Evolutionary conservation across 1,139 yeast species (phyloP).

Genomic region (Groenewaldozyma sp.): DNA sequence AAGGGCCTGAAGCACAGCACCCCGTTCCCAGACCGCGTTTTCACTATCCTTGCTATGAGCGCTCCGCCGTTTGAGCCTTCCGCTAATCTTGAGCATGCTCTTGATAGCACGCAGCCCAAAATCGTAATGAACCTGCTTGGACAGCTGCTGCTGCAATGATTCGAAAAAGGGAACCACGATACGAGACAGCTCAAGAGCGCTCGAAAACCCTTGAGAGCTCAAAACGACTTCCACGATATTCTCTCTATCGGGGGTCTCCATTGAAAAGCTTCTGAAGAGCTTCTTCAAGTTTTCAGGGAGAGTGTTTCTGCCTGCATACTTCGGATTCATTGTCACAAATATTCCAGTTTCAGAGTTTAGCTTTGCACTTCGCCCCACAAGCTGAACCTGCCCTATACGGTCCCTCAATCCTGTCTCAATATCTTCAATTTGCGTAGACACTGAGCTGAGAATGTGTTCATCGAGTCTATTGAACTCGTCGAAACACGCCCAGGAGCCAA

Average conservation of each 20-base stretch:
- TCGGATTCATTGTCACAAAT: slow-evolving; percentile 89
- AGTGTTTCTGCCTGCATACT: slow-evolving; percentile 70
- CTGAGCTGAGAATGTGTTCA: slow-evolving; percentile 66
- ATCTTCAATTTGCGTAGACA: slow-evolving; percentile 69
- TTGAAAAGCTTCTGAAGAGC: slow-evolving; percentile 65
- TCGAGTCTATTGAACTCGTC: slow-evolving; percentile 89
- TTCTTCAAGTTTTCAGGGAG: slow-evolving; percentile 83
- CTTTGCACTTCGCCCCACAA: slow-evolving; percentile 39
- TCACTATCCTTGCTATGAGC: slow-evolving; percentile 2
- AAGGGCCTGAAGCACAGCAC: slow-evolving; percentile 45
- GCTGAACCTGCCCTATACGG: slow-evolving; percentile 29
- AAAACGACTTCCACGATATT: slow-evolving; percentile 65
- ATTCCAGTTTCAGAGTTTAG: slow-evolving; percentile 50
- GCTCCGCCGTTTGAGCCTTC: slow-evolving; percentile 35
- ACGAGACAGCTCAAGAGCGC: slow-evolving; percentile 40
- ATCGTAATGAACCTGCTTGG: slow-evolving; percentile 70
- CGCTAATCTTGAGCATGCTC: slow-evolving; percentile 52
- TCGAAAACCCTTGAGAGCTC: slow-evolving; percentile 59
- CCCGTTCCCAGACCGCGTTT: slow-evolving; percentile 34
- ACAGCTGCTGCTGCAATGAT: slow-evolving; percentile 32
- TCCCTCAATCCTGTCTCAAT: slow-evolving; percentile 40
- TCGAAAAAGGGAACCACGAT: slow-evolving; percentile 50
- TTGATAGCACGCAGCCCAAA: slow-evolving; percentile 83
- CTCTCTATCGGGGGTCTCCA: slow-evolving; percentile 63
- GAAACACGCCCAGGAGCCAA: slow-evolving; percentile 95